These are phyloP conservation scores for Neurospora sp. DNA, from an alignment of 2,329 filamentous ascomycete species.

Conservation along the genomic window DNA sequence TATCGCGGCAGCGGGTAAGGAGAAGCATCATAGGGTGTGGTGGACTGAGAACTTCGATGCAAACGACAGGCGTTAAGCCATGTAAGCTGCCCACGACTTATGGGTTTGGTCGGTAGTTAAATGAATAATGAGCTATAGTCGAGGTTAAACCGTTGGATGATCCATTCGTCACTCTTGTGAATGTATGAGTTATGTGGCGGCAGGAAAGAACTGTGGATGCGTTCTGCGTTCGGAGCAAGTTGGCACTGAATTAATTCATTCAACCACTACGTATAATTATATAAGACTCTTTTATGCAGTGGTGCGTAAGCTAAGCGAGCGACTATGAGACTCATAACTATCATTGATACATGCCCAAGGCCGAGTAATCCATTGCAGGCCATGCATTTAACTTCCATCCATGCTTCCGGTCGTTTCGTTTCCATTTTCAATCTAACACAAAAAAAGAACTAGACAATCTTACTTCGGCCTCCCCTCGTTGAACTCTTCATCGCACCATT, in stretches of 20 bases:
- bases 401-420: constrained; percentile 2
- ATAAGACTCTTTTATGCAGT: neutral
- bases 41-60: constrained; percentile 43
- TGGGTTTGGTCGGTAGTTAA: neutral
- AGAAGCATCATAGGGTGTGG: constrained; percentile 53
- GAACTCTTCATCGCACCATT: neutral
- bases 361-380: constrained; percentile 16
- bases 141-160: neutral
- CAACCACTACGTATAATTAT: neutral
- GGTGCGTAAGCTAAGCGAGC: constrained; percentile 11
- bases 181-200: neutral
- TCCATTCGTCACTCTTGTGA: neutral
- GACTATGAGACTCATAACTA: constrained; percentile 18
- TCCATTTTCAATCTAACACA: constrained; percentile 9
- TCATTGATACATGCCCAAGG: constrained; percentile 19
- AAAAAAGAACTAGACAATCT: constrained; percentile 7
- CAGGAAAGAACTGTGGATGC: neutral
- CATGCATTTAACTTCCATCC: constrained; percentile 14
- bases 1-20: constrained; percentile 42
- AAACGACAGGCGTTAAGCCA: constrained; percentile 32
- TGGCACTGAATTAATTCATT: too few relatives aligned
- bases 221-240: neutral
- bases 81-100: neutral
- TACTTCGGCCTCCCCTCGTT: neutral
- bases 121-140: neutral